Percentiles rank a stretch among this genome's conserved stretches.
These are phyloP conservation scores for Lachancea cidri DNA, from an alignment of 805 yeast species.

Conservation along the genomic window DNA sequence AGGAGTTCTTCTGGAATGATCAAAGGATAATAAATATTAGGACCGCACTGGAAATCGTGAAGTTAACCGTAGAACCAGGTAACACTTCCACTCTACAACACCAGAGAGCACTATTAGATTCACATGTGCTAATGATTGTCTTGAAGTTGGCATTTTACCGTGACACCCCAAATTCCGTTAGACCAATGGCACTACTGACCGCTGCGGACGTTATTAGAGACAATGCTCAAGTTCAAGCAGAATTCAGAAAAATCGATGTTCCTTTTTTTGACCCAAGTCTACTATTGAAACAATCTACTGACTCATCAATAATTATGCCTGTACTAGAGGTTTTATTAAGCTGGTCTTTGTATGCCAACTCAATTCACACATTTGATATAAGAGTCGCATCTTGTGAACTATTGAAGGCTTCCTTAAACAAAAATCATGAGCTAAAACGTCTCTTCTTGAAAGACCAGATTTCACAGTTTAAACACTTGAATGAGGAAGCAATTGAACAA, in stretches of 20 bases:
- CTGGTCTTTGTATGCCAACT: slow-evolving; percentile 76
- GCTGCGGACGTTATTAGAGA: slow-evolving; percentile 71
- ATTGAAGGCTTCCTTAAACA: slow-evolving; percentile 61
- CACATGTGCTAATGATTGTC: slow-evolving; percentile 61
- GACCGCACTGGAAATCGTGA: slow-evolving; percentile 65
- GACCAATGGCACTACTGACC: slow-evolving; percentile 65
- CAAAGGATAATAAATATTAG: slow-evolving; percentile 65
- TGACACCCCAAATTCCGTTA: slow-evolving; percentile 56
- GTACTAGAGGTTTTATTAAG: slow-evolving; percentile 69
- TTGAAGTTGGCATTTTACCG: slow-evolving; percentile 67
- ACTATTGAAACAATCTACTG: slow-evolving; percentile 30
- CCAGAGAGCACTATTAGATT: slow-evolving; percentile 54
- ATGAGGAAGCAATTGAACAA: slow-evolving; percentile 27
- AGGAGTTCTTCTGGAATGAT: slow-evolving; percentile 63
- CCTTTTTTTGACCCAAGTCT: slow-evolving; percentile 81
- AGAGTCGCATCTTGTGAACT: slow-evolving; percentile 67
- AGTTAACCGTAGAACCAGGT: slow-evolving; percentile 67
- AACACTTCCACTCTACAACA: slow-evolving; percentile 56
- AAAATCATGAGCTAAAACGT: slow-evolving; percentile 54
- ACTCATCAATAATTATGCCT: slow-evolving; percentile 44
- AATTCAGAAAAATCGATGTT: slow-evolving; percentile 78
- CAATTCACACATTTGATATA: slow-evolving; percentile 80
- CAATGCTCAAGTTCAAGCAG: slow-evolving; percentile 61
- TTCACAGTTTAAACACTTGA: slow-evolving; percentile 31
- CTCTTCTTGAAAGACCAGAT: slow-evolving; percentile 68